These are phyloP conservation scores for Kurtzmaniella cleridarum DNA, from an alignment of 805 yeast genomes.

Conservation along the genomic window DNA sequence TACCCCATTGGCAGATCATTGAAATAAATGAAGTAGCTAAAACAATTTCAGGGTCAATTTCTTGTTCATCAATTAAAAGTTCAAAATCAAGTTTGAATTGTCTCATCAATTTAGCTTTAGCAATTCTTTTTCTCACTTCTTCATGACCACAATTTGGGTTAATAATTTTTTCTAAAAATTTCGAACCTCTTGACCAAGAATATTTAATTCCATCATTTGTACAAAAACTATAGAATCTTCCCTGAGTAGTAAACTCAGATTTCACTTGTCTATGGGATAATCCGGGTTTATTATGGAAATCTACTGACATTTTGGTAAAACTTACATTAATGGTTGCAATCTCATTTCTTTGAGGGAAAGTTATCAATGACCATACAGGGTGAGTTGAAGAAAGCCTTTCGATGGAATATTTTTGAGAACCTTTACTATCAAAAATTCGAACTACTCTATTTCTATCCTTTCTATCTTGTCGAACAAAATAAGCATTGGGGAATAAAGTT, in stretches of 20 bases:
- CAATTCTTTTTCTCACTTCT: constrained; percentile 49
- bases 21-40: constrained; percentile 57
- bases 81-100: constrained; percentile 59
- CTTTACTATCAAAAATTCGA: constrained; percentile 43
- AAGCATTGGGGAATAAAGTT: constrained; percentile 32
- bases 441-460: constrained; percentile 39
- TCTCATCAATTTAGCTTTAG: constrained; percentile 51
- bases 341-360: constrained; percentile 40
- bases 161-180: constrained; percentile 44
- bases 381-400: constrained; percentile 44
- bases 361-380: constrained; percentile 49
- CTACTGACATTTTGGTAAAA: constrained; percentile 38
- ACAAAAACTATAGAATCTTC: constrained; percentile 43
- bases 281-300: constrained; percentile 43
- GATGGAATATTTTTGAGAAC: constrained; percentile 42
- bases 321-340: constrained; percentile 50
- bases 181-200: constrained; percentile 51
- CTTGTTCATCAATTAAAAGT: constrained; percentile 42
- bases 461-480: constrained; percentile 46
- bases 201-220: constrained; percentile 49
- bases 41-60: constrained; percentile 46
- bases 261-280: constrained; percentile 41
- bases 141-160: constrained; percentile 56
- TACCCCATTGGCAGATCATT: constrained; percentile 66
- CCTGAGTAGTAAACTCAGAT: constrained; percentile 31